Evolutionary conservation across 495 filamentous ascomycete species (phyloP).

Genomic region (Penicillium antarcticum): DNA sequence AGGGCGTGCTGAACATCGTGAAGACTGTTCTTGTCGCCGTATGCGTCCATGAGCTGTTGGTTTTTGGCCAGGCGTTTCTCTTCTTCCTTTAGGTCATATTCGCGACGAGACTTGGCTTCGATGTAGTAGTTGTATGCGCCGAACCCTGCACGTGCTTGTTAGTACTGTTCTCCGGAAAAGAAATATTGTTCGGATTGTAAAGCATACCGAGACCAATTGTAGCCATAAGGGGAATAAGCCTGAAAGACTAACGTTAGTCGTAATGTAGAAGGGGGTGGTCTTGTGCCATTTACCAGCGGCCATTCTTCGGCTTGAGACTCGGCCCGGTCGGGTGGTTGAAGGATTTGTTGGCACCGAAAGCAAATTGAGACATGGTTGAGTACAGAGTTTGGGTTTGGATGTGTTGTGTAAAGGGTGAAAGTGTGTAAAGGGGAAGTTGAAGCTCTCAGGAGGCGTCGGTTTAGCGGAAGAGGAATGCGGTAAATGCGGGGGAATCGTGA

Average conservation of each 20-base stretch:
- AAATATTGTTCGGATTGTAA: neutral
- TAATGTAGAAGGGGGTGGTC: neutral
- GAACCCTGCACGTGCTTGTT: constrained; percentile 18
- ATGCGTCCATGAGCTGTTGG: constrained; percentile 49
- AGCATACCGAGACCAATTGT: constrained; percentile 29
- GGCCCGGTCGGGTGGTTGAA: constrained; percentile 12
- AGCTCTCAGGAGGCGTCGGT: constrained; percentile 1
- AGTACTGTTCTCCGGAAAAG: neutral
- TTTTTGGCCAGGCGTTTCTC: constrained; percentile 34
- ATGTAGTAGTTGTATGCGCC: constrained; percentile 29
- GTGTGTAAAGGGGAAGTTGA: neutral
- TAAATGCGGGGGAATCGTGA: constrained; percentile 27
- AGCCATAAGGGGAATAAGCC: constrained; percentile 33
- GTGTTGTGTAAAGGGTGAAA: neutral
- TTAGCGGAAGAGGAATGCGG: constrained; percentile 12
- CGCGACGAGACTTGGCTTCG: constrained; percentile 10
- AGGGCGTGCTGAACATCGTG: constrained; percentile 58
- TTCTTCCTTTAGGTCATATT: constrained; percentile 21
- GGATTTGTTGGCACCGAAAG: constrained; percentile 19
- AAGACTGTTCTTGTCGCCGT: constrained; percentile 55
- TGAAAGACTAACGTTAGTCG: constrained; percentile 1
- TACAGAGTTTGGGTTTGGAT: neutral
- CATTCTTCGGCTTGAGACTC: constrained; percentile 15
- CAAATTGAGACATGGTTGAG: constrained; percentile 22
- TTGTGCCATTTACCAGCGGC: constrained; percentile 15